Conservation (phyloP, 2,329 filamentous ascomycete species). For the Sodiomyces alkalinus region DNA sequence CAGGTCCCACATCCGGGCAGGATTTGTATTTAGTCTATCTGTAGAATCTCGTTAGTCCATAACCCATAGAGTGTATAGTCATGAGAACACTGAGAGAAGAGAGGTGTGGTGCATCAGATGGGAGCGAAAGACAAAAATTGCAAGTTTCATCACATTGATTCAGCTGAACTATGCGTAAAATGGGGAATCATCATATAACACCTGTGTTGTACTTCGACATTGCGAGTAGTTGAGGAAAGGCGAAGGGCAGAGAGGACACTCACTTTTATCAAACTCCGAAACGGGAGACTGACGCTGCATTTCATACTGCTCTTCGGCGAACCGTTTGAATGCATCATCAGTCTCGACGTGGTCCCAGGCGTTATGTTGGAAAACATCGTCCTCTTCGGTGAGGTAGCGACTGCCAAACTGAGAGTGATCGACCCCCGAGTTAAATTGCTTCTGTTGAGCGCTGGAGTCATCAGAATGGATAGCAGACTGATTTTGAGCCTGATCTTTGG, state of each 20-base stretch:
- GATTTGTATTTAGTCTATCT: slow-evolving; percentile 76
- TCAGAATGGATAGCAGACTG: no score
- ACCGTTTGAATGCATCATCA: slow-evolving; percentile 75
- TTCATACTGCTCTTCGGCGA: slow-evolving; percentile 69
- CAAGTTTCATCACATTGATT: slow-evolving; percentile 38
- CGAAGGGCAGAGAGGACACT: slow-evolving; percentile 19
- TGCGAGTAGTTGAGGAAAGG: slow-evolving; percentile 5
- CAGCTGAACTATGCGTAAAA: slow-evolving; percentile 46
- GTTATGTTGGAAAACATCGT: slow-evolving; percentile 94
- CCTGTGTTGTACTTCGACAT: no score
- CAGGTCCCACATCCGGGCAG: slow-evolving; percentile 93
- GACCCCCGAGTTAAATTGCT: no score
- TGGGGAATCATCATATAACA: slow-evolving; percentile 14
- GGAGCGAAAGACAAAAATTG: slow-evolving; percentile 56
- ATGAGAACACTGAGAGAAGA: slow-evolving; percentile 1
- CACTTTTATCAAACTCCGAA: slow-evolving; percentile 81
- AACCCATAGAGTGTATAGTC: not conserved
- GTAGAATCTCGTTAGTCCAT: slow-evolving; percentile 22
- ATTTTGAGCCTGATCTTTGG: slow-evolving; percentile 5
- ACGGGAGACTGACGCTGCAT: slow-evolving; percentile 78
- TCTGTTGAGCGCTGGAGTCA: no score
- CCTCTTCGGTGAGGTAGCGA: slow-evolving; percentile 65
- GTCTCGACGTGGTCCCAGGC: slow-evolving; percentile 97
- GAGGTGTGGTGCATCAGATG: slow-evolving; percentile 40
- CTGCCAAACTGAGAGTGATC: slow-evolving; percentile 96